Conservation (phyloP, 805 yeast genomes). For the Teunomyces cretensis region DNA sequence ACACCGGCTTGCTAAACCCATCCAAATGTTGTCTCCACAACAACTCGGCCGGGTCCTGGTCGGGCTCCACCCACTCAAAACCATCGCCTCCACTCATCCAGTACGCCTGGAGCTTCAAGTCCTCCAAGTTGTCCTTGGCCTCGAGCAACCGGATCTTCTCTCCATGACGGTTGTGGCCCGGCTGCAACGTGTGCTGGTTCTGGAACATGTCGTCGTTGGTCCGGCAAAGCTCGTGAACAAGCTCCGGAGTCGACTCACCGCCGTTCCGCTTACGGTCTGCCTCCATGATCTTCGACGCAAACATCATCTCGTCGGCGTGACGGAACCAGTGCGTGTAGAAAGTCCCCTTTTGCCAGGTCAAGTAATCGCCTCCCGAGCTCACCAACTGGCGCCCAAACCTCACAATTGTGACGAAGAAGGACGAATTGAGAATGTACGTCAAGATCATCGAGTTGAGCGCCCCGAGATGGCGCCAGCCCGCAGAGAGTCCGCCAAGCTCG, state of each 20-base stretch:
- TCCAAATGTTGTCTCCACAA: slow-evolving; percentile 36
- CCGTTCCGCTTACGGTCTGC: slow-evolving; percentile 59
- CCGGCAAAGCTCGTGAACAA: slow-evolving; percentile 41
- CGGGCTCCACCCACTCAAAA: slow-evolving; percentile 88
- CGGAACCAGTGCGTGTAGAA: slow-evolving; percentile 61
- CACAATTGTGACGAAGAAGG: slow-evolving; percentile 43
- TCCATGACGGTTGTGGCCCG: slow-evolving; percentile 39
- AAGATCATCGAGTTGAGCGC: slow-evolving; percentile 48
- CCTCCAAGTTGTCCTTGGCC: slow-evolving; percentile 54
- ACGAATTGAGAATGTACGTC: slow-evolving; percentile 40
- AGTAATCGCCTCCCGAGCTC: slow-evolving; percentile 47
- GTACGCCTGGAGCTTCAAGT: slow-evolving; percentile 70
- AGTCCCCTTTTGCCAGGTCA: slow-evolving; percentile 66
- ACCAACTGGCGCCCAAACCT: slow-evolving; percentile 38
- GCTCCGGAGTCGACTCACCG: slow-evolving; percentile 29
- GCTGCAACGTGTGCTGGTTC: slow-evolving; percentile 26
- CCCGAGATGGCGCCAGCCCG: slow-evolving; percentile 36
- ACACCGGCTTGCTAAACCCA: slow-evolving; percentile 15
- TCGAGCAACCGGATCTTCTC: slow-evolving; percentile 38
- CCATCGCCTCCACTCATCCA: slow-evolving; percentile 88
- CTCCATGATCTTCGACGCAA: slow-evolving; percentile 64
- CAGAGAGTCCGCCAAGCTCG: slow-evolving; percentile 39
- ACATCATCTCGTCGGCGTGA: slow-evolving; percentile 66
- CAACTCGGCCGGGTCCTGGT: slow-evolving; percentile 80
- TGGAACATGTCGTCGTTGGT: slow-evolving; percentile 21